Evolutionary conservation across 805 yeast species (phyloP).

Genomic region (Lipomyces yamanashiensis): DNA sequence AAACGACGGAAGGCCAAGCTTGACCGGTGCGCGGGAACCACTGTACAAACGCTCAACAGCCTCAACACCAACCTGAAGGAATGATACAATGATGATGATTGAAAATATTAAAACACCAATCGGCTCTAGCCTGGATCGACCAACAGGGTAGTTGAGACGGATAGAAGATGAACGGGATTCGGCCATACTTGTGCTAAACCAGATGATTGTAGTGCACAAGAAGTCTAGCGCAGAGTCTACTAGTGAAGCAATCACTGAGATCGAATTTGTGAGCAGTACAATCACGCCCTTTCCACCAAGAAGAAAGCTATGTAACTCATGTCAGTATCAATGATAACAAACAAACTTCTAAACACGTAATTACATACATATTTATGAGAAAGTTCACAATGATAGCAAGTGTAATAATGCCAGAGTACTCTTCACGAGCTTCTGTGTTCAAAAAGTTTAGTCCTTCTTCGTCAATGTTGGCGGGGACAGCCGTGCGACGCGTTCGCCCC

Average conservation of each 20-base stretch:
- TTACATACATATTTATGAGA: slow-evolving; percentile 53
- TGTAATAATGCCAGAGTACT: slow-evolving; percentile 52
- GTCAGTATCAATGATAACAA: not conserved
- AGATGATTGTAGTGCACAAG: slow-evolving; percentile 74
- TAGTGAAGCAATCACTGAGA: slow-evolving; percentile 77
- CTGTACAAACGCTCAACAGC: slow-evolving; percentile 56
- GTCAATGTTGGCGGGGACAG: slow-evolving; percentile 66
- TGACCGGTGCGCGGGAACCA: slow-evolving; percentile 45
- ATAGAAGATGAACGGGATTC: slow-evolving; percentile 12
- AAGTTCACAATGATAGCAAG: slow-evolving; percentile 70
- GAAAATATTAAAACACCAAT: slow-evolving; percentile 77
- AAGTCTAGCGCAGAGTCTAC: slow-evolving; percentile 78
- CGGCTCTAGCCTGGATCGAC: slow-evolving; percentile 74
- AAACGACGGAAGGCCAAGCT: slow-evolving; percentile 56
- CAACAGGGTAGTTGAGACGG: slow-evolving; percentile 57
- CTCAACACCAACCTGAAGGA: slow-evolving; percentile 72
- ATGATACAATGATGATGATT: slow-evolving; percentile 69
- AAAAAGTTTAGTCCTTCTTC: slow-evolving; percentile 61
- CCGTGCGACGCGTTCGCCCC: slow-evolving; percentile 34
- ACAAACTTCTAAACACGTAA: not conserved
- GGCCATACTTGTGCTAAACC: slow-evolving; percentile 51
- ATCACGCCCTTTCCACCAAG: slow-evolving; percentile 61
- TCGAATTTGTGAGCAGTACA: slow-evolving; percentile 66
- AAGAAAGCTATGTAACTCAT: slow-evolving; percentile 2
- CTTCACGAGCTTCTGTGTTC: slow-evolving; percentile 52